A percentile compares a stretch with the other conserved stretches of the same genome.
Conservation (phyloP, 257 asterid genomes). For the Fraxinus excelsior region DNA sequence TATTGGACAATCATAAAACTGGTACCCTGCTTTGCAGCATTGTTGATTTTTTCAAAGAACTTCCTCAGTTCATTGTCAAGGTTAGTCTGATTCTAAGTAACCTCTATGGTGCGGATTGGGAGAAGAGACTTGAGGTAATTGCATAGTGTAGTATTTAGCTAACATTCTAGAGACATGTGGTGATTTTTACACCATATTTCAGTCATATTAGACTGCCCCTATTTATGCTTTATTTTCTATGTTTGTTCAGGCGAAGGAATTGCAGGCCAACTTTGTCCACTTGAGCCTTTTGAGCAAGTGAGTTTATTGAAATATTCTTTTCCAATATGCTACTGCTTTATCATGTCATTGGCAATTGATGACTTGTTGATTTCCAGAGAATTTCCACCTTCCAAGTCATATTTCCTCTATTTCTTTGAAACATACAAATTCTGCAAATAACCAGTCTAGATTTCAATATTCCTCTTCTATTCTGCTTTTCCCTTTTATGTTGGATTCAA, state of each 20-base stretch:
- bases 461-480: neutral
- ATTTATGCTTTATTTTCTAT: constrained; percentile 22
- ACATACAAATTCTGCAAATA: neutral
- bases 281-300: constrained; percentile 85
- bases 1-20: constrained; percentile 8
- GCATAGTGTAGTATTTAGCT: constrained; percentile 26
- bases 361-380: neutral
- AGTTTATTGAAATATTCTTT: constrained; percentile 34
- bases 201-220: neutral
- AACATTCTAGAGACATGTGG: constrained; percentile 10
- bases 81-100: constrained; percentile 68
- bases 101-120: constrained; percentile 80
- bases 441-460: neutral
- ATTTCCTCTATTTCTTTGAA: neutral
- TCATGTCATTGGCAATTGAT: constrained; percentile 14
- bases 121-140: constrained; percentile 85
- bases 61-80: constrained; percentile 75
- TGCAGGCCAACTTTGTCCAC: constrained; percentile 78
- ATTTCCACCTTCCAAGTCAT: neutral
- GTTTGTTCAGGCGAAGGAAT: constrained; percentile 70
- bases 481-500: neutral
- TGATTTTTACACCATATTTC: constrained; percentile 5
- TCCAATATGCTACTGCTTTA: constrained; percentile 20
- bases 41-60: constrained; percentile 81
- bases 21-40: constrained; percentile 48